Evolutionary conservation across 2,329 filamentous ascomycete genomes (phyloP).

Genomic region (Pseudopyrenochaeta lycopersici): DNA sequence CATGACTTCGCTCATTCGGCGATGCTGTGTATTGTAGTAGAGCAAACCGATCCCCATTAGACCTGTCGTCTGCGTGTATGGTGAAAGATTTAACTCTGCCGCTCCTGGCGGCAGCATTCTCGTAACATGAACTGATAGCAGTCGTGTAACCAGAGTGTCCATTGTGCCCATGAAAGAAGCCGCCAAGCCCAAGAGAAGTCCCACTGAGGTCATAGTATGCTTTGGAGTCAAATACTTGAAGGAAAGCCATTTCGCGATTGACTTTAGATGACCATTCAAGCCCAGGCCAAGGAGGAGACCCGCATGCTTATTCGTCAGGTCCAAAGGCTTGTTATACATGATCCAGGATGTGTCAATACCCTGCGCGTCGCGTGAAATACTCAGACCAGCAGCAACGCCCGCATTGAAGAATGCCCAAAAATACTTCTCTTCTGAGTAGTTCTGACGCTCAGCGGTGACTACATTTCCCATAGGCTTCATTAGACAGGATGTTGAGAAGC

Average conservation of each 20-base stretch:
- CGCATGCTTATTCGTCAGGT: constrained; percentile 94
- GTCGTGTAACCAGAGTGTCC: constrained; percentile 91
- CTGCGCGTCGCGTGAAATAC: constrained; percentile 87
- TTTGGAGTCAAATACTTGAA: constrained; percentile 99
- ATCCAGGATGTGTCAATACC: constrained; percentile 99
- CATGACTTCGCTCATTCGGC: constrained; percentile 99
- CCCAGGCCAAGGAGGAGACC: constrained; percentile 91
- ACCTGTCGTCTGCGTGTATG: constrained; percentile 91
- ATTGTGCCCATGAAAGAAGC: constrained; percentile 96
- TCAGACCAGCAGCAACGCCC: constrained; percentile 89
- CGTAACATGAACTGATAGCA: constrained; percentile 95
- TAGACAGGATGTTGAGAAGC: constrained; percentile 89
- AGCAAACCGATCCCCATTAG: constrained; percentile 96
- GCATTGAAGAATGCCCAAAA: constrained; percentile 99
- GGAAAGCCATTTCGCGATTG: constrained; percentile 95
- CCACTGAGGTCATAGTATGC: constrained; percentile 98
- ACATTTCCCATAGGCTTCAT: constrained; percentile 93
- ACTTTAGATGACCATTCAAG: constrained; percentile 92
- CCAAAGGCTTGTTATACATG: constrained; percentile 93
- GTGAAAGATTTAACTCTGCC: constrained; percentile 91
- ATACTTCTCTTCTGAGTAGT: constrained; percentile 94
- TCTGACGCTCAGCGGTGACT: constrained; percentile 86
- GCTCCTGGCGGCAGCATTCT: constrained; percentile 91
- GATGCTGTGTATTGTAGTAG: constrained; percentile 94
- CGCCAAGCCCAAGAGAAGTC: constrained; percentile 88